These are phyloP conservation scores for Talaromyces sp. DNA, from an alignment of 2,329 filamentous ascomycete species.

Conservation along the genomic window DNA sequence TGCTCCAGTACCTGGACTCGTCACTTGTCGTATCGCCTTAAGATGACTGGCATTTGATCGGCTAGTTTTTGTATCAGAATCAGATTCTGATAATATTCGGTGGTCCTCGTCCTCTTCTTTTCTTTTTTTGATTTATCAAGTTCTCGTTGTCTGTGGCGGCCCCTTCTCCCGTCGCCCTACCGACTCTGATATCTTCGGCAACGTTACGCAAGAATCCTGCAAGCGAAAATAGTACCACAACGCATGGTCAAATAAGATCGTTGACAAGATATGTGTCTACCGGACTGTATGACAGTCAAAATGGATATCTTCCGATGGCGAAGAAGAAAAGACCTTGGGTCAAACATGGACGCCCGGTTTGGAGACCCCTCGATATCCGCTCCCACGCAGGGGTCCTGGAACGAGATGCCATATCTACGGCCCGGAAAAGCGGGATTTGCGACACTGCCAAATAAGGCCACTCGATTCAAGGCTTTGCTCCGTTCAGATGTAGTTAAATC, in stretches of 20 bases:
- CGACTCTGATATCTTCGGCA: background rate
- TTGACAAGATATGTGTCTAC: constrained; percentile 16
- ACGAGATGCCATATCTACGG: constrained; percentile 25
- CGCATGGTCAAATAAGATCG: background rate
- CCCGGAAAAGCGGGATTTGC: constrained; percentile 16
- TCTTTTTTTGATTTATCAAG: background rate
- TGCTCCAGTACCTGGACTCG: background rate
- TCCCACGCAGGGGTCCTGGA: constrained; percentile 44
- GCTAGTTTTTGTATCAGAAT: background rate
- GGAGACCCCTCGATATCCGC: constrained; percentile 41
- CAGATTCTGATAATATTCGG: constrained; percentile 6
- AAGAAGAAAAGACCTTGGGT: constrained; percentile 35
- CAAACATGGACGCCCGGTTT: constrained; percentile 39
- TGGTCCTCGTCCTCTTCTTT: constrained; percentile 3
- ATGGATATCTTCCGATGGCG: constrained; percentile 31
- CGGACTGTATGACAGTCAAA: constrained; percentile 17
- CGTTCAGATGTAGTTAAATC: constrained; percentile 8
- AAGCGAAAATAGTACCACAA: background rate
- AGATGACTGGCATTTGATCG: constrained; percentile 3
- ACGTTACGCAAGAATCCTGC: background rate
- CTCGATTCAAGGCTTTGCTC: constrained; percentile 17
- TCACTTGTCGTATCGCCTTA: background rate
- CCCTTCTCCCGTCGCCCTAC: background rate
- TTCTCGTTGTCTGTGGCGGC: background rate
- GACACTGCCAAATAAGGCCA: constrained; percentile 13